Conservation (phyloP, 441 rosid genomes). For the Syzygium syzygioides region DNA sequence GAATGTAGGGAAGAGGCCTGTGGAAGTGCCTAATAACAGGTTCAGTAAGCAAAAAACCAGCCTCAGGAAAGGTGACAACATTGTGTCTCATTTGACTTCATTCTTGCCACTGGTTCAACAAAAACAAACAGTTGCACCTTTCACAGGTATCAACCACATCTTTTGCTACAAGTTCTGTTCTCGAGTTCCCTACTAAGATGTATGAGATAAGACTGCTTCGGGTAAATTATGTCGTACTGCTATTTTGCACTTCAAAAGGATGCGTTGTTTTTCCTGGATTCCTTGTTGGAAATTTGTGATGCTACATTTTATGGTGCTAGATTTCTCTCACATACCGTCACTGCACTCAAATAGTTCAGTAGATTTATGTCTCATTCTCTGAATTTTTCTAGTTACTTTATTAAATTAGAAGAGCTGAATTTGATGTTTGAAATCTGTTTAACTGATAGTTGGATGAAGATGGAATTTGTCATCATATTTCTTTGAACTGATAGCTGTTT, state of each 20-base stretch:
- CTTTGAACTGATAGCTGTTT: too few relatives aligned
- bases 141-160: conserved; percentile 38
- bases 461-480: too few relatives aligned
- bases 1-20: conserved; percentile 27
- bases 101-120: conserved; percentile 83
- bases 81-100: conserved; percentile 74
- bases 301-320: not conserved
- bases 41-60: conserved; percentile 49
- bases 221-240: not conserved
- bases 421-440: not conserved
- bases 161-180: not conserved
- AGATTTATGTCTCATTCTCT: not conserved
- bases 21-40: conserved; percentile 41
- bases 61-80: conserved; percentile 44
- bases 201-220: not conserved
- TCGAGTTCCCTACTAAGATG: not conserved
- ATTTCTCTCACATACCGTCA: not conserved
- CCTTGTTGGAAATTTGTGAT: not conserved
- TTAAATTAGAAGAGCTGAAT: not conserved
- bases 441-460: not conserved
- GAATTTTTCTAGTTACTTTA: not conserved
- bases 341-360: not conserved
- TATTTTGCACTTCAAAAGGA: not conserved
- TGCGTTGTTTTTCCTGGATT: not conserved
- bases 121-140: conserved; percentile 55